phyloP scores from a whole-genome alignment of 495 filamentous ascomycete genomes.

The Neohortaea acidophila region DNA sequence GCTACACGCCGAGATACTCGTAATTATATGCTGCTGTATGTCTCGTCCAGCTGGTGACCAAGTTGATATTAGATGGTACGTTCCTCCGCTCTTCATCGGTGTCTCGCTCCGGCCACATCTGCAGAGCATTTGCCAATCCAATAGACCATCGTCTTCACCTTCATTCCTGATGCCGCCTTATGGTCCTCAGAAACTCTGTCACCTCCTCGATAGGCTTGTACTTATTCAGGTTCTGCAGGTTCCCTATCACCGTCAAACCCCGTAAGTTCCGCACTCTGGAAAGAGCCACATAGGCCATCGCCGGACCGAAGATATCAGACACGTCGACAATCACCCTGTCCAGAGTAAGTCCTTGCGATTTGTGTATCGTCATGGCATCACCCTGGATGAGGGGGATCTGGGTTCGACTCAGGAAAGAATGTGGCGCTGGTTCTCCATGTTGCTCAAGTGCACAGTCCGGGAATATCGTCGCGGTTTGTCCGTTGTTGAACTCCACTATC shows the following conservation, averaged over 20 bases:
- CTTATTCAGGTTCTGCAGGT: neutral
- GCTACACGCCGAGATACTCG: too few species aligned
- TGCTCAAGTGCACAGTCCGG: conserved; percentile 35
- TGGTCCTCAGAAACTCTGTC: too few species aligned
- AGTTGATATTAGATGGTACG: too few species aligned
- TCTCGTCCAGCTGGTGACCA: too few species aligned
- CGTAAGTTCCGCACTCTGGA: conserved; percentile 25
- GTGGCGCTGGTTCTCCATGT: conserved; percentile 28
- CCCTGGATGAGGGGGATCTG: conserved; percentile 33
- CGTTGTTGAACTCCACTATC: conserved; percentile 26
- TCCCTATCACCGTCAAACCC: conserved; percentile 24
- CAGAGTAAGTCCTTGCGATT: conserved; percentile 33
- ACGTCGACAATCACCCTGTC: conserved; percentile 29
- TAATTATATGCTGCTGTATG: too few species aligned
- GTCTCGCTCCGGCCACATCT: too few species aligned
- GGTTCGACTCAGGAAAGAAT: conserved; percentile 22
- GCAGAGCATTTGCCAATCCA: too few species aligned
- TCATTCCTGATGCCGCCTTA: too few species aligned
- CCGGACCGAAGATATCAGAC: conserved; percentile 25
- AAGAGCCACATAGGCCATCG: conserved; percentile 33
- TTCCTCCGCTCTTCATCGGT: too few species aligned
- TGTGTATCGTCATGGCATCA: conserved; percentile 36
- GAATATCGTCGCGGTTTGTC: conserved; percentile 26
- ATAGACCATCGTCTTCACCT: too few species aligned
- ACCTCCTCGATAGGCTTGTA: conserved; percentile 11